A percentile compares a stretch with the other conserved stretches of the same genome.
Evolutionary conservation across 441 rosid species (phyloP).

Genomic region (Adansonia rubrostipa): DNA sequence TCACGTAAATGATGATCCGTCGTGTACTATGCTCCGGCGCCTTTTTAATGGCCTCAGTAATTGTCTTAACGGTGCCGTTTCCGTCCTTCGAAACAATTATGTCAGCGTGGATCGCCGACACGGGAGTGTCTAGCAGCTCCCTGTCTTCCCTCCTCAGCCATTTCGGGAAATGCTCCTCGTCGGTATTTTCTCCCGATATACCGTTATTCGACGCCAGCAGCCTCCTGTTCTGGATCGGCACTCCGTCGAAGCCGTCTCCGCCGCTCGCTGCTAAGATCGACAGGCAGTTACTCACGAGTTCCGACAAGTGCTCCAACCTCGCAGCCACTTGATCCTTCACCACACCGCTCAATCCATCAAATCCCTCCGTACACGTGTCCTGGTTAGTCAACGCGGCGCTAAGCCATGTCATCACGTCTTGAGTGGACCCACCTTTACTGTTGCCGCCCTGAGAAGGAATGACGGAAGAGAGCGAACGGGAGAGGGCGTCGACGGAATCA

Average conservation of each 20-base stretch:
- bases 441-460: constrained; percentile 25
- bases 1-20: constrained; percentile 72
- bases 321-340: constrained; percentile 66
- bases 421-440: constrained; percentile 35
- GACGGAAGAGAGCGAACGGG: constrained; percentile 62
- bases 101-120: constrained; percentile 67
- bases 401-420: constrained; percentile 89
- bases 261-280: constrained; percentile 64
- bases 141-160: constrained; percentile 76
- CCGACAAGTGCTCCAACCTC: constrained; percentile 64
- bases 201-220: constrained; percentile 39
- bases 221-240: constrained; percentile 78
- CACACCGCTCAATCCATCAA: constrained; percentile 51
- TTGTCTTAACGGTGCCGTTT: constrained; percentile 70
- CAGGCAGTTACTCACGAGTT: constrained; percentile 82
- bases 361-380: constrained; percentile 93
- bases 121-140: constrained; percentile 57
- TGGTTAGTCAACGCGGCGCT: constrained; percentile 90
- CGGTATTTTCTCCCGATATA: constrained; percentile 10
- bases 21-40: constrained; percentile 73
- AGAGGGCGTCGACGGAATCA: constrained; percentile 54
- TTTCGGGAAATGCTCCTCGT: constrained; percentile 42
- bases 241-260: constrained; percentile 62
- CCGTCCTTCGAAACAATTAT: constrained; percentile 80
- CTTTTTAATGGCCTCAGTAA: constrained; percentile 79